Base-by-base conservation (phyloP, 1,284 basidiomycete species). In the Tilletiaria anomala region DNA sequence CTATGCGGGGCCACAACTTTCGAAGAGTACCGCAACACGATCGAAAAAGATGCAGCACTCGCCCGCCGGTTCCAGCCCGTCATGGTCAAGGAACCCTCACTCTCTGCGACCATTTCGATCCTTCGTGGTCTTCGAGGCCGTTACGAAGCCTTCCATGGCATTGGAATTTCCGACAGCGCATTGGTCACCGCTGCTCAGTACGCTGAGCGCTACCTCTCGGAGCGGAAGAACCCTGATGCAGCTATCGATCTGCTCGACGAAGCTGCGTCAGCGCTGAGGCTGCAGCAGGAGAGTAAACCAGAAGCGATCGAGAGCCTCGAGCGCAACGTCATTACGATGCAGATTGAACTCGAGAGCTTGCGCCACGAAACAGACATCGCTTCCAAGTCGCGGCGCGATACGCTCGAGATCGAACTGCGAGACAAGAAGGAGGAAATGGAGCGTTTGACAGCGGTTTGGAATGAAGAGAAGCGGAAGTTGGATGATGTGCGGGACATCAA, bases 41-140 rank as follows among this genome's bases (percentile, higher is more conserved):
- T 93, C 34, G 83, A 80, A 39, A 91, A 89, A 68, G 88, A 93
- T 56, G 80, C 83, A 0, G 87, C 87, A 1, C 76, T 93, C 1
- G 84, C 88, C 53, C 75, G 86, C 19, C 78, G 87, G 1, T 93
- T 93, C 71, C 85, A 88, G 60, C 82, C 84, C 0, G 79, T 93
- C 3, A 72, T 74, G 35, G 83, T 91, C 40, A 80, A 85, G 37
- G 88, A 93, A 60, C 88, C 87, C 0, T 79, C 22, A n/a, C 4
- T 35, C 78, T 0, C 82, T 87, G 5, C 78, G 23, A 12, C 19
- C 31, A 11, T 17, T 17, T 46, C 20, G 24, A 32, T 45, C 15
- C 32, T 44, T 4, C 32, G 40, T 22, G 40, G 40, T 11, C 33
- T 42, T 6, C 31, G 33, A 17, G 16, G 5, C 26, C 32, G 26